Evolutionary conservation across 805 yeast genomes (phyloP), one percentile per base, ranked within the genome.

Genomic region (Candida oleophila): DNA sequence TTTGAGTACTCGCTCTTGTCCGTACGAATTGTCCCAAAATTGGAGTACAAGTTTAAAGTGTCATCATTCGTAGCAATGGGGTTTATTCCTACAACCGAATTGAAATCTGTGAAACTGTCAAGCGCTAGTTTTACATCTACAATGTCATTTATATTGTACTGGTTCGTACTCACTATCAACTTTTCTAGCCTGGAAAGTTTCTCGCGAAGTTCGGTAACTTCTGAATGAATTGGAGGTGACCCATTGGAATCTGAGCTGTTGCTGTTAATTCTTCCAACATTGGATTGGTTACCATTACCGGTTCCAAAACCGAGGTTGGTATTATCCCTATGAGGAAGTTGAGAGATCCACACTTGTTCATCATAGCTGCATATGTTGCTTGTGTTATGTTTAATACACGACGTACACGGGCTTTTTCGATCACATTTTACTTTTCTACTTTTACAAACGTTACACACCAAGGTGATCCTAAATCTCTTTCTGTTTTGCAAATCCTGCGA

Each of bases 381-480:
- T 12, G 43, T 28, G 34, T 41, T 41, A 32, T 25, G 19, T 28
- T 41, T 41, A 7, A 25, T 18, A 19, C 43, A 41, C n/a, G 43
- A 41, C 3, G 34, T 41, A 20, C 43, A 41, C 4, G 43, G 43
- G 4, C n/a, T 3, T 30, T 41, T 41, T n/a, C 35, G 34, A 41
- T 41, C 43, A n/a, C 43, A 41, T 32, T 41, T 41, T 21, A 41
- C 43, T 32, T 41, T 41, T 20, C 43, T n/a, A 20, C 20, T 28
- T 19, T 30, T 25, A 32, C 43, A 41, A 8, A 41, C 43, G 22
- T 41, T 41, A 36, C 43, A 41, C 3, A 41, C 43, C 22, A 41
- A 12, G 21, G 37, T 28, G 5, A 41, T 41, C 9, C 43, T 9
- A 20, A 41, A 41, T 28, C 43, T 4, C n/a, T 41, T 41, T 21